These are phyloP conservation scores for Rhododendron henanense DNA, from an alignment of 148 eudicot genomes.

Conservation along the genomic window DNA sequence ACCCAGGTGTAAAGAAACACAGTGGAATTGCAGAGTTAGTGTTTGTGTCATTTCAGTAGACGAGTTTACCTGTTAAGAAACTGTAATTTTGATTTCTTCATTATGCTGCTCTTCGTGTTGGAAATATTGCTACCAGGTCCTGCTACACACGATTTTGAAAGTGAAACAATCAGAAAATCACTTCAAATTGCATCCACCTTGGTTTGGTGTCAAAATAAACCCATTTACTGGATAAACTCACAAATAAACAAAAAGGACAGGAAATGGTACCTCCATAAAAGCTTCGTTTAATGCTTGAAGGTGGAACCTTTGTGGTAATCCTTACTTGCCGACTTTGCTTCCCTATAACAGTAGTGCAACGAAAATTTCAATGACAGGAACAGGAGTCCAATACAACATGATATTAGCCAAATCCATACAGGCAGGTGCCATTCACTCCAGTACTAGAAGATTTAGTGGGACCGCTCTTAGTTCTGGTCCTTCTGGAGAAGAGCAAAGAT, in stretches of 20 bases:
- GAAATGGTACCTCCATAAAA: conserved; percentile 51
- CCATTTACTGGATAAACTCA: not conserved
- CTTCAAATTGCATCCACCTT: not conserved
- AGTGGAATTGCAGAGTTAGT: not conserved
- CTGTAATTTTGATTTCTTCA: conserved; percentile 87
- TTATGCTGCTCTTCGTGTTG: conserved; percentile 69
- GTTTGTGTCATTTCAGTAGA: not conserved
- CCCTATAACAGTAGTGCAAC: conserved; percentile 27
- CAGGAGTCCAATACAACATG: not conserved
- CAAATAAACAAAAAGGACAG: not conserved
- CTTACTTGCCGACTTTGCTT: conserved; percentile 78
- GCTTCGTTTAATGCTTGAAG: conserved; percentile 65
- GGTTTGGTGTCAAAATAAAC: not conserved
- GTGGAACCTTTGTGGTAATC: conserved; percentile 70
- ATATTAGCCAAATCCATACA: not conserved
- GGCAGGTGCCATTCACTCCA: not conserved
- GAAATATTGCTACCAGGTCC: conserved; percentile 50
- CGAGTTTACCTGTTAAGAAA: conserved; percentile 57
- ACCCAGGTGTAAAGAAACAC: not conserved
- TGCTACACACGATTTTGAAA: conserved; percentile 26
- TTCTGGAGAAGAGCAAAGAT: not conserved
- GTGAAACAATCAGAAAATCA: not conserved
- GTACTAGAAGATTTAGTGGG: not conserved
- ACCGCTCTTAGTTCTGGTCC: not conserved
- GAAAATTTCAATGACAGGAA: not conserved